Percentiles rank a stretch among this genome's conserved stretches.
phyloP scores from a whole-genome alignment of 1,139 yeast species.

The Saccharomycopsis hybrid region DNA sequence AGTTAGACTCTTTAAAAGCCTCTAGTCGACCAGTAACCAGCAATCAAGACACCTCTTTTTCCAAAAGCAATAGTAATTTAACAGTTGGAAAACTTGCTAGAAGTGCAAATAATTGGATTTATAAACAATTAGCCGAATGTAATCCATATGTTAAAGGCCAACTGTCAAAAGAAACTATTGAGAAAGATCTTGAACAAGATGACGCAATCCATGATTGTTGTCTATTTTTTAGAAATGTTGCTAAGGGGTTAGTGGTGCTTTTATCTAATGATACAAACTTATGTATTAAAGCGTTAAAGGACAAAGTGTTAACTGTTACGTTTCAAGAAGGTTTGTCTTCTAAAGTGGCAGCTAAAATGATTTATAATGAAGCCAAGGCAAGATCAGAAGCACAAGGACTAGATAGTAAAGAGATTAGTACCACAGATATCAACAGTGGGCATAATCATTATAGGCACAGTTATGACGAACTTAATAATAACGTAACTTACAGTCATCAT shows the following conservation, averaged over 20 bases:
- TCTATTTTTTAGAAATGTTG: conserved; percentile 45
- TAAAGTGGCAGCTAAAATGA: conserved; percentile 44
- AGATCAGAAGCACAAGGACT: conserved; percentile 23
- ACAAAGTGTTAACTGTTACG: conserved; percentile 64
- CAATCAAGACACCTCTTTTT: background rate
- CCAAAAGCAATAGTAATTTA: conserved; percentile 19
- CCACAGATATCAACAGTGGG: background rate
- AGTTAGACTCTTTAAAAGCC: conserved; percentile 72
- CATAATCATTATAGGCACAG: background rate
- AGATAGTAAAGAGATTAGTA: too few relatives aligned
- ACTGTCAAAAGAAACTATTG: conserved; percentile 46
- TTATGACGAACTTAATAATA: background rate
- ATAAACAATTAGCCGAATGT: conserved; percentile 46
- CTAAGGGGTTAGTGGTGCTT: conserved; percentile 46
- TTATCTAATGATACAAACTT: conserved; percentile 80
- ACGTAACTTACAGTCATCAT: background rate
- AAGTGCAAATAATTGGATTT: conserved; percentile 76
- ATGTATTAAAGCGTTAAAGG: conserved; percentile 68
- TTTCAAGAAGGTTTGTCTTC: conserved; percentile 57
- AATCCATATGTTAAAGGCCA: conserved; percentile 60
- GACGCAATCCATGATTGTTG: conserved; percentile 87
- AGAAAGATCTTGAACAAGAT: conserved; percentile 46
- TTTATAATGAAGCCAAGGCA: conserved; percentile 35
- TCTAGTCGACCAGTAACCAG: conserved; percentile 27
- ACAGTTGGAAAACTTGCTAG: conserved; percentile 59